Evolutionary conservation across 2,329 filamentous ascomycete genomes (phyloP).

Genomic region (Trichoderma polysporum): DNA sequence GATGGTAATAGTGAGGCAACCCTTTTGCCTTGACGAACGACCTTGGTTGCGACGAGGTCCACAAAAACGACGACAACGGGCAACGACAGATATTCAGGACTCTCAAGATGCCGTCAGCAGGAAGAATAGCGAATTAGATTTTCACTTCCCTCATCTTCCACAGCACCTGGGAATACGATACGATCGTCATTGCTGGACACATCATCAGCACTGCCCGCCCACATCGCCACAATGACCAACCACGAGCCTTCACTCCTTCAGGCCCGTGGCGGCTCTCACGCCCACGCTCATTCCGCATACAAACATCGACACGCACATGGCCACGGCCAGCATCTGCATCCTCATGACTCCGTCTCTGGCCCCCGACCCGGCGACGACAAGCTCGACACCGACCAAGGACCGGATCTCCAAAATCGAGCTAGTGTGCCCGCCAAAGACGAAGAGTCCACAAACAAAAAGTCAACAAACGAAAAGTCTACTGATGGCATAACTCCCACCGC

Average conservation of each 20-base stretch:
- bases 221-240: constrained; percentile 36
- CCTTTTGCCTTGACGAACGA: neutral
- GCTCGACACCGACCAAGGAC: constrained; percentile 7
- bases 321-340: constrained; percentile 28
- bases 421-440: constrained; percentile 24
- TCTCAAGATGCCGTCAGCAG: constrained; percentile 21
- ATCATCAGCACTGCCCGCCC: constrained; percentile 28
- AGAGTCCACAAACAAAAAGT: no score
- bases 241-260: constrained; percentile 41
- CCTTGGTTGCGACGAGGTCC: neutral
- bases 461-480: constrained; percentile 20
- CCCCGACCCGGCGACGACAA: constrained; percentile 28
- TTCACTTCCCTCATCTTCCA: constrained; percentile 12
- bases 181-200: constrained; percentile 22
- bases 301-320: constrained; percentile 21
- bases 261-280: constrained; percentile 30
- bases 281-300: constrained; percentile 29
- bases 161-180: constrained; percentile 26
- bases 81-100: neutral
- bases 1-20: neutral
- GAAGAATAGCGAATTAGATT: constrained; percentile 22
- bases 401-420: constrained; percentile 17
- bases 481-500: constrained; percentile 3
- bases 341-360: constrained; percentile 15
- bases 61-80: neutral